Percentiles rank a stretch among this genome's conserved stretches.
Evolutionary conservation across 2,329 filamentous ascomycete genomes (phyloP).

Genomic region (Fusarium xylarioides): DNA sequence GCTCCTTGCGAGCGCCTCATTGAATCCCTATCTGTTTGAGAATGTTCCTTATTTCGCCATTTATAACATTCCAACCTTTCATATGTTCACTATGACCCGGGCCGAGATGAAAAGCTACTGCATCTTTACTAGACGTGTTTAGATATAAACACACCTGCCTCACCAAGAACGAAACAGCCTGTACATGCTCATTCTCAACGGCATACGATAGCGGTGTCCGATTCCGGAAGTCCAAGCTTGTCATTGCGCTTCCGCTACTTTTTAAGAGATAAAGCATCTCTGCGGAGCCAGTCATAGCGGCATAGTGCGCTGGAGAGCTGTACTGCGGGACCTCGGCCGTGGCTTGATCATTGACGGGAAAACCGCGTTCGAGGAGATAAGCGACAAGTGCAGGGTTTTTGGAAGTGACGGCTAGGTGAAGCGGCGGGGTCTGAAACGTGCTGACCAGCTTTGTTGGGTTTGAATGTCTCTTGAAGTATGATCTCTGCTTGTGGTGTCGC

Average conservation of each 20-base stretch:
- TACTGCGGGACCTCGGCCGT: neutral
- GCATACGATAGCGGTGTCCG: neutral
- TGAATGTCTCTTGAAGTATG: neutral
- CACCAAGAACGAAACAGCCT: neutral
- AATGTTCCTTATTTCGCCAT: no score
- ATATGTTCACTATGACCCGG: neutral
- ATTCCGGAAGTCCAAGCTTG: neutral
- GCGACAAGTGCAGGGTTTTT: rapidly evolving
- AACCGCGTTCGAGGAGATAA: neutral
- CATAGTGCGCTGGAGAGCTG: neutral
- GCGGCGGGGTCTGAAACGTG: neutral
- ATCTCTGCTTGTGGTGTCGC: neutral
- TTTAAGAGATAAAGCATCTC: neutral
- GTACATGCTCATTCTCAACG: neutral
- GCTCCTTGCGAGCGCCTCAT: rapidly evolving
- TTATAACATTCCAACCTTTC: neutral
- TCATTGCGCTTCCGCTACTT: rapidly evolving
- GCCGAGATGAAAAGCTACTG: neutral
- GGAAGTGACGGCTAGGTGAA: neutral
- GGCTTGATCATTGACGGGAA: neutral
- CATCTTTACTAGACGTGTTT: neutral
- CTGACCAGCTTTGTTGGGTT: neutral
- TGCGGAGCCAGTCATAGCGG: neutral
- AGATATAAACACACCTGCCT: neutral
- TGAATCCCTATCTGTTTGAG: neutral